These are phyloP conservation scores for Nematodospora valgi DNA, from an alignment of 805 yeast species.

Conservation along the genomic window DNA sequence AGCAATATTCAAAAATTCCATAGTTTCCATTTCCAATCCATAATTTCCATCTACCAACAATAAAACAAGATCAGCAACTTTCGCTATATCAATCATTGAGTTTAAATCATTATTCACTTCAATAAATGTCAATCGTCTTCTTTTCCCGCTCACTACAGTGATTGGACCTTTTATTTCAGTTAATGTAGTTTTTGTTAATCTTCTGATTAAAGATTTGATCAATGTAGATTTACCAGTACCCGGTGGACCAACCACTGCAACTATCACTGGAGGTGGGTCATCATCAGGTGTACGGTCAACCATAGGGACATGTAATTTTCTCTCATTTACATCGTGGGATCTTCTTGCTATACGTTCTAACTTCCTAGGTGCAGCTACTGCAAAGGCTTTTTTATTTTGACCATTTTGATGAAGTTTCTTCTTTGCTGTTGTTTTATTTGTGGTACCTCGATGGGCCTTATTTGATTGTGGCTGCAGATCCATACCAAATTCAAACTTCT, in stretches of 20 bases:
- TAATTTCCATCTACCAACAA: constrained; percentile 93
- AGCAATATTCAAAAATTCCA: constrained; percentile 94
- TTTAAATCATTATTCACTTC: constrained; percentile 92
- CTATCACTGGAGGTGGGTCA: constrained; percentile 94
- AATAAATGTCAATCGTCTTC: constrained; percentile 86
- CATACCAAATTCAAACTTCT: no score
- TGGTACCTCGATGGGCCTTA: constrained; percentile 71
- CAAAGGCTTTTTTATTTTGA: constrained; percentile 42
- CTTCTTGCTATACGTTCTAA: constrained; percentile 81
- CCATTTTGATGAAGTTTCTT: constrained; percentile 89
- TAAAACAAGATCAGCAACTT: constrained; percentile 88
- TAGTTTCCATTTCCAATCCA: constrained; percentile 99
- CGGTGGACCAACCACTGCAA: constrained; percentile 97
- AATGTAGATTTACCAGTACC: constrained; percentile 97
- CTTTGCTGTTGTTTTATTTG: constrained; percentile 58
- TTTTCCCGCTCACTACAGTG: constrained; percentile 93
- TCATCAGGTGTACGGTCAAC: constrained; percentile 96
- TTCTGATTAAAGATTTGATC: constrained; percentile 80
- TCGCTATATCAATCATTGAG: constrained; percentile 95
- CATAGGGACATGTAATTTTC: constrained; percentile 93
- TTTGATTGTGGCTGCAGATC: constrained; percentile 56
- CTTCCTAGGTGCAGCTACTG: constrained; percentile 66
- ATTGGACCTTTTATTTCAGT: constrained; percentile 92
- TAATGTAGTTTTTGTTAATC: constrained; percentile 83
- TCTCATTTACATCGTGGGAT: constrained; percentile 78